These are phyloP conservation scores for Phytopythium helicoides DNA, from an alignment of 352 stramenopile species.

Conservation along the genomic window DNA sequence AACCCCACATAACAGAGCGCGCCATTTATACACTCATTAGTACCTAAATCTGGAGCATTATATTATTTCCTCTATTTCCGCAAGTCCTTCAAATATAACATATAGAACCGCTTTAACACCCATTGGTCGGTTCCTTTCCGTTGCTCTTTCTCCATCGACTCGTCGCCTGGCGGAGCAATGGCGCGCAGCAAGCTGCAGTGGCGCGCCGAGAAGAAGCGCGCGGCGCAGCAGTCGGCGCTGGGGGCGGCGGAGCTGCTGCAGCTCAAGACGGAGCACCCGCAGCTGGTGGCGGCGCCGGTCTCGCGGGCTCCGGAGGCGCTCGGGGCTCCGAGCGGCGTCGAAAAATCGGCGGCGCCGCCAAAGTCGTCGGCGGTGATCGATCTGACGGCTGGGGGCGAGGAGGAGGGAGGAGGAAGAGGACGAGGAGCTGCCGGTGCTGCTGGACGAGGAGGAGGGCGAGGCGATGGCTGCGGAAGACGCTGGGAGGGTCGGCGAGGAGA, in stretches of 20 bases:
- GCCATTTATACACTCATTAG: too few relatives aligned
- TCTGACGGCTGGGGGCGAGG: constrained; percentile 53
- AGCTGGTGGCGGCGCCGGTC: neutral
- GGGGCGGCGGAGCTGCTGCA: neutral
- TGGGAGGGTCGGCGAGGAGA: neutral
- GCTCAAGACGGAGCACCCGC: constrained; percentile 4
- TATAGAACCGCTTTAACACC: too few relatives aligned
- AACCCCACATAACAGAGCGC: too few relatives aligned
- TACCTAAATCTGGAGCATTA: too few relatives aligned
- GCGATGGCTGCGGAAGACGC: neutral
- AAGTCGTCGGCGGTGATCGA: constrained; percentile 36
- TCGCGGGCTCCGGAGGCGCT: too few relatives aligned
- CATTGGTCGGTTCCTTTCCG: too few relatives aligned
- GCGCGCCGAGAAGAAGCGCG: constrained; percentile 25
- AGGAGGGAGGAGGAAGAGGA: constrained; percentile 59
- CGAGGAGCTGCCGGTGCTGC: too few relatives aligned
- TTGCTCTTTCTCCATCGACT: too few relatives aligned
- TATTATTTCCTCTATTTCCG: too few relatives aligned
- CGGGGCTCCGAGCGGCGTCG: neutral
- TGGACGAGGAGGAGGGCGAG: neutral
- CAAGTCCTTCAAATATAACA: too few relatives aligned
- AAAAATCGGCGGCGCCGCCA: neutral
- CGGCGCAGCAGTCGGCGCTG: constrained; percentile 8
- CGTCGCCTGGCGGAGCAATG: too few relatives aligned
- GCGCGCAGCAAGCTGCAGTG: constrained; percentile 38